phyloP scores from a whole-genome alignment of 73 alveolate species.

The Effrenium voratum region DNA sequence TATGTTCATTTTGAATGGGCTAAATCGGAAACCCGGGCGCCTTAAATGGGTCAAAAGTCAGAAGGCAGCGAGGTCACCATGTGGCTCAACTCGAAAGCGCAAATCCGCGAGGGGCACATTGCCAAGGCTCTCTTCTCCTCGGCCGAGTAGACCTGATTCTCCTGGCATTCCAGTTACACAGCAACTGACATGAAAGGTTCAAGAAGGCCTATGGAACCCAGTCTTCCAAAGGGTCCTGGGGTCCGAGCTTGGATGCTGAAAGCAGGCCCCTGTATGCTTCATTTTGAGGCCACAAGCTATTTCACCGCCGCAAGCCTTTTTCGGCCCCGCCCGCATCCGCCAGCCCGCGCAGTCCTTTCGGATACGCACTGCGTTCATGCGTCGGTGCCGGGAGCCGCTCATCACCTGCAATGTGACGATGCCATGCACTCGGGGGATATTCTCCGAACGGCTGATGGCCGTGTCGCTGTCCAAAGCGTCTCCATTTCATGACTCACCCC shows the following conservation, averaged over 20 bases:
- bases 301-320: background rate
- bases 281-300: background rate
- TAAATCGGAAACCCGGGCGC: too few species aligned
- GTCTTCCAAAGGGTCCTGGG: background rate
- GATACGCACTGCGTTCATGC: constrained; percentile 95
- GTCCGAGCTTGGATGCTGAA: background rate
- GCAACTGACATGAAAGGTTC: background rate
- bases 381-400: constrained; percentile 92
- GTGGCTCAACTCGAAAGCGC: too few species aligned
- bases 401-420: constrained; percentile 54
- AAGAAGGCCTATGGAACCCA: too few species aligned
- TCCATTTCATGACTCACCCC: background rate
- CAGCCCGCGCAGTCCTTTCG: constrained; percentile 92
- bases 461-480: too few species aligned
- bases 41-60: too few species aligned
- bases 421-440: too few species aligned
- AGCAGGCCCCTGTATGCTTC: too few species aligned
- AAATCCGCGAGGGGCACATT: constrained; percentile 22
- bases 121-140: constrained; percentile 95
- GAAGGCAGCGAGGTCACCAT: too few species aligned
- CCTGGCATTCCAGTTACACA: constrained; percentile 11
- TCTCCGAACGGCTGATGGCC: background rate
- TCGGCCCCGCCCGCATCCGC: background rate
- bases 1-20: too few species aligned
- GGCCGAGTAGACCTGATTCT: constrained; percentile 93